Conservation (phyloP, 2,329 filamentous ascomycete species). For the Pseudopyricularia cyperi region DNA sequence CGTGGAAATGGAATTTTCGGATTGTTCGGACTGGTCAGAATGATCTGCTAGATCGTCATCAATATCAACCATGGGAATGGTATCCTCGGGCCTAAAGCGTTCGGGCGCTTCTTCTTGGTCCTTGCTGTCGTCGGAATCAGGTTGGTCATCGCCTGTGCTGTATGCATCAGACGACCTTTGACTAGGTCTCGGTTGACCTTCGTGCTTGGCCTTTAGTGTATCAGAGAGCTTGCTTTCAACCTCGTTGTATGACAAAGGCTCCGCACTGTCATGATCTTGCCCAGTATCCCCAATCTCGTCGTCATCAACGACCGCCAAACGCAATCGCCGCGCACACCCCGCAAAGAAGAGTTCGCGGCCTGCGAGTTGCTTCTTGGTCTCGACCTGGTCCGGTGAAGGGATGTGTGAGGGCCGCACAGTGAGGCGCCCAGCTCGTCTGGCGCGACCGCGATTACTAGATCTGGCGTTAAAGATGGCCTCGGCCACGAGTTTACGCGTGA, state of each 20-base stretch:
- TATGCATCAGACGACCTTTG: neutral
- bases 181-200: neutral
- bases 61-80: constrained; percentile 1
- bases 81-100: constrained; percentile 1
- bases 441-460: constrained; percentile 41
- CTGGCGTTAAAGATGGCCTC: constrained; percentile 43
- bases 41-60: neutral
- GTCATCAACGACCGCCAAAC: constrained; percentile 32
- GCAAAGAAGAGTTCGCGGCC: constrained; percentile 31
- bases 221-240: constrained; percentile 26
- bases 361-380: constrained; percentile 30
- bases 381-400: constrained; percentile 14
- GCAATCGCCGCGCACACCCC: constrained; percentile 32
- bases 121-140: neutral
- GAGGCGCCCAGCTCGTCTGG: constrained; percentile 58
- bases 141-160: neutral
- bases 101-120: constrained; percentile 1
- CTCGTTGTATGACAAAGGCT: constrained; percentile 26
- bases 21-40: neutral
- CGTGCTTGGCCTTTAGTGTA: neutral
- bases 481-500: constrained; percentile 55
- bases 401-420: constrained; percentile 29
- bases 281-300: neutral
- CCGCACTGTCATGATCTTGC: constrained; percentile 8
- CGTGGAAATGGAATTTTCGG: neutral